Evolutionary conservation across 1,284 basidiomycete species (phyloP), one percentile per base, ranked within the genome.

Genomic region (Ceratobasidium sp.): DNA sequence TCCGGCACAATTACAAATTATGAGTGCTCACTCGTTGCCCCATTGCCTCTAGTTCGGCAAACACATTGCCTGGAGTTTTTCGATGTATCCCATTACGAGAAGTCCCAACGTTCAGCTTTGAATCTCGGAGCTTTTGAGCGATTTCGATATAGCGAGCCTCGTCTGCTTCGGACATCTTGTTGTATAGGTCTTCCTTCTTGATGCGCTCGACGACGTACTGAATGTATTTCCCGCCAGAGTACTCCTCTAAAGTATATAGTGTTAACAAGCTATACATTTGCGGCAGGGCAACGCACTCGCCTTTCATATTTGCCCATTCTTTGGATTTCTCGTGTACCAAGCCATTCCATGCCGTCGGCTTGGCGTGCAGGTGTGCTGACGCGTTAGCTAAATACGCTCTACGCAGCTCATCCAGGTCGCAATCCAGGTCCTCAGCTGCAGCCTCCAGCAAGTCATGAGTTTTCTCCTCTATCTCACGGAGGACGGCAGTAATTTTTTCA

Each of bases 321-420:
- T 27, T 41, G 2, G 38, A 66, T 23, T 66, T 66, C 64, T 66
- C 64, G 23, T 66, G 64, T 10, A 66, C 30, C 4, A 66, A 23
- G 14, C 64, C 64, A 48, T 66, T 66, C 64, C 64, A 66, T 7
- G 64, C 41, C 3, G 38, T 66, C 12, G 64, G 64, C 10, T 16
- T 20, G 18, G 38, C 64, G 6, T 14, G 5, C 18, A 16, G 4
- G 27, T 41, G 64, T 4, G 23, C 16, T 16, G 18, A 7, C 3
- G 4, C 8, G 20, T 48, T 16, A 14, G 44, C n/a, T 3, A 66
- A 16, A n/a, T 48, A 48, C 20, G 4, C 6, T 16, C 16, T 7
- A n/a, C 64, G 64, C 2, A 66, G 18, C 7, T 66, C 41, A 2
- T 48, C 27, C 6, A 16, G 23, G 8, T 66, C 44, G 16, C 46